These are phyloP conservation scores for Microbotryum silenes-acaulis DNA, from an alignment of 1,284 basidiomycete genomes.

Conservation along the genomic window DNA sequence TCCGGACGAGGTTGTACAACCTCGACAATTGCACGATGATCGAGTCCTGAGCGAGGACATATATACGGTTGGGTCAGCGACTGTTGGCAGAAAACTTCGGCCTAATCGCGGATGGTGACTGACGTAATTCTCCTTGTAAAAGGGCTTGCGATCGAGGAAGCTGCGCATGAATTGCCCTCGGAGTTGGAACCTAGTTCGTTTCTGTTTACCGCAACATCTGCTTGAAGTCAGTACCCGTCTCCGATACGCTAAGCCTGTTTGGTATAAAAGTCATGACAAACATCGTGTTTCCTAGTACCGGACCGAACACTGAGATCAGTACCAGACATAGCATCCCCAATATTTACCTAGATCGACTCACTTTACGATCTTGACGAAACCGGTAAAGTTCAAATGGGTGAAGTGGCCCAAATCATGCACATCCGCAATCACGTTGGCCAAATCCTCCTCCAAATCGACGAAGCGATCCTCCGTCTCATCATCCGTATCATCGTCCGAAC, in stretches of 20 bases:
- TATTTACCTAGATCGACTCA: slow-evolving; percentile 64
- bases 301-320: background rate
- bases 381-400: slow-evolving; percentile 54
- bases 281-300: slow-evolving; percentile 55
- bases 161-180: slow-evolving; percentile 65
- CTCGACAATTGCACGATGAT: slow-evolving; percentile 95
- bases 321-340: background rate
- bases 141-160: slow-evolving; percentile 88
- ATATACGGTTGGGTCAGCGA: background rate
- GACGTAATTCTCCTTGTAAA: slow-evolving; percentile 65
- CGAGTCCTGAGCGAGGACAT: slow-evolving; percentile 50
- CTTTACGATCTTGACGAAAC: slow-evolving; percentile 99
- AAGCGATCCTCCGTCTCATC: slow-evolving; percentile 75
- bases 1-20: slow-evolving; percentile 90
- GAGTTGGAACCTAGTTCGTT: slow-evolving; percentile 53
- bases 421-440: slow-evolving; percentile 91
- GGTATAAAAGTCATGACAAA: slow-evolving; percentile 44
- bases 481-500: slow-evolving; percentile 50
- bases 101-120: background rate
- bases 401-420: slow-evolving; percentile 83
- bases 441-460: slow-evolving; percentile 83
- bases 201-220: slow-evolving; percentile 37
- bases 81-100: background rate
- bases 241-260: background rate
- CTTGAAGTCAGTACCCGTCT: background rate